These are phyloP conservation scores for Cryptococcus hybrid DNA, from an alignment of 1,284 basidiomycete species.

Conservation along the genomic window DNA sequence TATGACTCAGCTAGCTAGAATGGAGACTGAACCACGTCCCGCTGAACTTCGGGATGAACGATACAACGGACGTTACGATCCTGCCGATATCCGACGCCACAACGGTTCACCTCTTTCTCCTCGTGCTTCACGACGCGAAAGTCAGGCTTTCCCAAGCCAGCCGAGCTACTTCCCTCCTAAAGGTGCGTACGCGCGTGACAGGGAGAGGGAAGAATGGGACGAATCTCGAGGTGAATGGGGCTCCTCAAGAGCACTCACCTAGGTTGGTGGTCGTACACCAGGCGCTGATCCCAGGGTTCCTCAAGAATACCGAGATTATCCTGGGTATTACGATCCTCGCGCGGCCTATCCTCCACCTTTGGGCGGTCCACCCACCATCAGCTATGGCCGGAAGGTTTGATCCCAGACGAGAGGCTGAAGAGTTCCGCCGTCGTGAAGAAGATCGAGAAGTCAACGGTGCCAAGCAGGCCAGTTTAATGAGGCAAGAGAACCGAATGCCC, in stretches of 20 bases:
- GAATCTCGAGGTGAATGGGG: conserved; percentile 25
- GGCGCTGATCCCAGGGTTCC: conserved; percentile 7
- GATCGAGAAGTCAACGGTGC: conserved; percentile 16
- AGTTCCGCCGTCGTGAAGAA: background rate
- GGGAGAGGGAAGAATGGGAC: conserved; percentile 51
- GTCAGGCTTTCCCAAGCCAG: no score
- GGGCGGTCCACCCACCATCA: background rate
- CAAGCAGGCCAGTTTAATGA: no score
- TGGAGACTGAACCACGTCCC: conserved; percentile 71
- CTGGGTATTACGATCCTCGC: conserved; percentile 21
- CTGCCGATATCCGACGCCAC: conserved; percentile 19
- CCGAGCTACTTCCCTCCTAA: background rate
- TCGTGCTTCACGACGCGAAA: no score
- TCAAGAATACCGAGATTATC: conserved; percentile 14
- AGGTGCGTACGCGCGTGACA: conserved; percentile 38
- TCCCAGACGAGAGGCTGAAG: conserved; percentile 6
- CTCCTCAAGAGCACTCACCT: no score
- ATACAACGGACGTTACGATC: conserved; percentile 28
- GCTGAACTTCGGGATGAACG: conserved; percentile 10
- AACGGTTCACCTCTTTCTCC: conserved; percentile 34
- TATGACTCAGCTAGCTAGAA: conserved; percentile 72
- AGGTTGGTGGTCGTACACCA: no score
- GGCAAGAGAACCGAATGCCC: conserved; percentile 10
- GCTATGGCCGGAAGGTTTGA: conserved; percentile 16
- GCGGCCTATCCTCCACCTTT: conserved; percentile 6